Percentiles rank a stretch among this genome's conserved stretches.
These are phyloP conservation scores for Globisporangium okanoganense DNA, from an alignment of 352 stramenopile genomes.

Conservation along the genomic window DNA sequence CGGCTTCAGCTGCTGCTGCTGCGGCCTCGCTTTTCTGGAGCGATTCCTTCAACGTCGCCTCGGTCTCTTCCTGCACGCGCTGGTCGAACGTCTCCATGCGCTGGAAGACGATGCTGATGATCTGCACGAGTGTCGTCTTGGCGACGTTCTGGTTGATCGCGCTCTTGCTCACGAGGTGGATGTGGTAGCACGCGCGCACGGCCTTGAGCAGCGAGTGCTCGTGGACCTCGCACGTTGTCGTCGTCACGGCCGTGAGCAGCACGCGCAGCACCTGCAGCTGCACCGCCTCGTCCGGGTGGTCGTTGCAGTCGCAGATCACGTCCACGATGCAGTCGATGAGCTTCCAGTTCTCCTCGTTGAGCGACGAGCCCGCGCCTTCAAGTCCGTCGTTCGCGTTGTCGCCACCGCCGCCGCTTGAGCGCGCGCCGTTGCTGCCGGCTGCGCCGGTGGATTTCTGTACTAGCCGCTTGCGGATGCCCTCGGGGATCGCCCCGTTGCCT, in stretches of 20 bases:
- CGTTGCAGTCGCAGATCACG: constrained; percentile 88
- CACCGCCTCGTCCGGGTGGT: constrained; percentile 88
- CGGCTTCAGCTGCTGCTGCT: constrained; percentile 13
- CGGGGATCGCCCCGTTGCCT: constrained; percentile 56
- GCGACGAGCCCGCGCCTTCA: constrained; percentile 14
- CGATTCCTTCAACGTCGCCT: constrained; percentile 47
- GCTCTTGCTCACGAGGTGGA: constrained; percentile 92
- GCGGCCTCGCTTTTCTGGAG: constrained; percentile 34
- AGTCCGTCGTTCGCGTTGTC: constrained; percentile 15
- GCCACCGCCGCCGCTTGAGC: constrained; percentile 8
- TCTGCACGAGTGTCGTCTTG: constrained; percentile 97
- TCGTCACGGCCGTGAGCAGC: constrained; percentile 89
- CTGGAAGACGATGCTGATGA: constrained; percentile 95
- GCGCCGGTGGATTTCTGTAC: constrained; percentile 44
- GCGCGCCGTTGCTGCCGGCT: constrained; percentile 12
- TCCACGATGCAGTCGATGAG: constrained; percentile 88
- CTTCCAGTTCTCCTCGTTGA: constrained; percentile 58
- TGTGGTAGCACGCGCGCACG: constrained; percentile 95
- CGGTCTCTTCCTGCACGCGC: constrained; percentile 68
- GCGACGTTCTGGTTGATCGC: constrained; percentile 95
- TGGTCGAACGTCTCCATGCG: constrained; percentile 93
- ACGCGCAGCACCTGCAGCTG: constrained; percentile 93
- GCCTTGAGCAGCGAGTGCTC: constrained; percentile 93
- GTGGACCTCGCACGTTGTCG: constrained; percentile 87
- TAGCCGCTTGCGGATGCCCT: constrained; percentile 56